phyloP scores from a whole-genome alignment of 2,329 filamentous ascomycete species.

The Capronia americana region DNA sequence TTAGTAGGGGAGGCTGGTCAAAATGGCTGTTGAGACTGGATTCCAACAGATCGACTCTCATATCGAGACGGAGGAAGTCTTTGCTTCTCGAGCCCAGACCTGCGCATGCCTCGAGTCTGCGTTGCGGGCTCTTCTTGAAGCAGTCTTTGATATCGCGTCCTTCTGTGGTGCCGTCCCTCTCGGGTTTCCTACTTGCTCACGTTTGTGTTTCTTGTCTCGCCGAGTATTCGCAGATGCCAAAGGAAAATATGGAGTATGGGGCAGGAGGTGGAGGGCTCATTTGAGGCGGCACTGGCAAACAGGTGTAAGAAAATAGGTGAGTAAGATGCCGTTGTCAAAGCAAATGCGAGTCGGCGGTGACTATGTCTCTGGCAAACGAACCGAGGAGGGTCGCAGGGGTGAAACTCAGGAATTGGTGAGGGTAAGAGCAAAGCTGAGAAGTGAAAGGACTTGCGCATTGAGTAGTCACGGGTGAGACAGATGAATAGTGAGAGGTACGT shows the following conservation, averaged over 20 bases:
- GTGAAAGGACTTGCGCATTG: too few relatives aligned
- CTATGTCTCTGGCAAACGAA: not conserved
- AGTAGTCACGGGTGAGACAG: too few relatives aligned
- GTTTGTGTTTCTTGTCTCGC: not conserved
- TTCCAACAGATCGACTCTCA: not conserved
- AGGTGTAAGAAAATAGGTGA: not conserved
- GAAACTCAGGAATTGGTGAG: not conserved
- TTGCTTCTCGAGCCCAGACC: not conserved
- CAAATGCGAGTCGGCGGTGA: not conserved
- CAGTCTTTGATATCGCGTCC: not conserved
- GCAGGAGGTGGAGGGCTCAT: not conserved
- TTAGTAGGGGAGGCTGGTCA: too few relatives aligned
- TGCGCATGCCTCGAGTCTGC: not conserved
- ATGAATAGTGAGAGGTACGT: not conserved
- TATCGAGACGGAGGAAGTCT: not conserved
- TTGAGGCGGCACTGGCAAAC: not conserved
- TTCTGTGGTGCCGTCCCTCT: not conserved
- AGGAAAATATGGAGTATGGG: not conserved
- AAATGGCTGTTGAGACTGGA: not conserved
- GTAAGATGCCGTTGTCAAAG: not conserved
- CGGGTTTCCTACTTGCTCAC: not conserved
- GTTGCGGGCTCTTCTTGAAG: not conserved
- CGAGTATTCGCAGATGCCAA: not conserved
- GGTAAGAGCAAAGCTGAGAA: too few relatives aligned
- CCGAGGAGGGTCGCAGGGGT: not conserved